Evolutionary conservation across 2,329 filamentous ascomycete species (phyloP).

Genomic region (Scorias spongiosa): DNA sequence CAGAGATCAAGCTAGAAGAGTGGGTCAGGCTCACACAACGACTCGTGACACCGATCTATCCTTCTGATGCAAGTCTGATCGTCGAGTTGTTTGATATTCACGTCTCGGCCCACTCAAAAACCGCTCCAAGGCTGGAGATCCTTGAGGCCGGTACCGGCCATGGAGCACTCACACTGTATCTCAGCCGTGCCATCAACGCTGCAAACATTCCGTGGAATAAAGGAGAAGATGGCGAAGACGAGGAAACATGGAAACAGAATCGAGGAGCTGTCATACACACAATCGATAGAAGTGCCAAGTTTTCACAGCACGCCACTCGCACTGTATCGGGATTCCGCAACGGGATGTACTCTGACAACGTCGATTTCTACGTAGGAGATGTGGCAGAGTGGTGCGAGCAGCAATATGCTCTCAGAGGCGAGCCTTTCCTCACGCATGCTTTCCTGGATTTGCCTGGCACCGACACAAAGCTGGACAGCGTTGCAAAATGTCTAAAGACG

Average conservation of each 20-base stretch:
- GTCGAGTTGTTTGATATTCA: slow-evolving; percentile 65
- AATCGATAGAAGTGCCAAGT: slow-evolving; percentile 48
- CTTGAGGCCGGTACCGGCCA: slow-evolving; percentile 79
- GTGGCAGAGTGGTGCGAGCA: slow-evolving; percentile 40
- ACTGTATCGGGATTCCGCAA: slow-evolving; percentile 52
- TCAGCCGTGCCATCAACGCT: slow-evolving; percentile 61
- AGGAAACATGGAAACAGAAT: slow-evolving; percentile 21
- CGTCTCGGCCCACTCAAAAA: slow-evolving; percentile 23
- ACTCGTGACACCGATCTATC: slow-evolving; percentile 66
- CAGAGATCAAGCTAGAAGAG: slow-evolving; percentile 54
- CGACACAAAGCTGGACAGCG: slow-evolving; percentile 34
- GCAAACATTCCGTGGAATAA: slow-evolving; percentile 39
- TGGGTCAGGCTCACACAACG: slow-evolving; percentile 55
- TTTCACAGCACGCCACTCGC: slow-evolving; percentile 49
- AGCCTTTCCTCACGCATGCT: slow-evolving; percentile 55
- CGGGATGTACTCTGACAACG: slow-evolving; percentile 52
- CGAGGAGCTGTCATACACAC: slow-evolving; percentile 61
- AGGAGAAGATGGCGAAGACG: slow-evolving; percentile 10
- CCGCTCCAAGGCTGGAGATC: slow-evolving; percentile 45
- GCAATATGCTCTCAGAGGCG: slow-evolving; percentile 8
- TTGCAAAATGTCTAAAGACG: slow-evolving; percentile 44
- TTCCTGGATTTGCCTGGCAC: slow-evolving; percentile 60
- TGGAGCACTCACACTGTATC: slow-evolving; percentile 60
- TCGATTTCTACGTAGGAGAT: slow-evolving; percentile 59
- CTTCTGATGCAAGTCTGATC: slow-evolving; percentile 59